Evolutionary conservation across 495 filamentous ascomycete genomes (phyloP), one percentile per base, ranked within the genome.

Genomic region (Pyrenula aspistea): DNA sequence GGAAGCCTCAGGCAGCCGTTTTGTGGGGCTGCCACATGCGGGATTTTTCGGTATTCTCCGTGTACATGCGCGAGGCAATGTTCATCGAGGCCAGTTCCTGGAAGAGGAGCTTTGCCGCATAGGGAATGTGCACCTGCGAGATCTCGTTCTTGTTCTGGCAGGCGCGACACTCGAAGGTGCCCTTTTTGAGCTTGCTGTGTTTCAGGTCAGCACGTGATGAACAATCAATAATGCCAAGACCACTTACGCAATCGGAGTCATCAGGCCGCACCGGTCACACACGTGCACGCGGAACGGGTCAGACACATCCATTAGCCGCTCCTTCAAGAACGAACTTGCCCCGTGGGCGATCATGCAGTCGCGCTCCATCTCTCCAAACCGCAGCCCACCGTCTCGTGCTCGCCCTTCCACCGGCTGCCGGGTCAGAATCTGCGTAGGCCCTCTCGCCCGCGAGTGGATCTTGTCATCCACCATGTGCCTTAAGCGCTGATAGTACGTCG

Each of bases 341-440:
- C 93, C 93, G 71, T 99, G 94, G 24, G 94, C 87, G 71, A 99
- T 97, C 94, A 99, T 97, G 73, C 93, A 99, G 81, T 99, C 93
- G 70, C 93, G 91, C 73, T 99, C 93, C 93, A 99, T 99, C 79
- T 99, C 93, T 82, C 93, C 93, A 80, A 99, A 99, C 65, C 93
- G 90, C 51, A 99, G 81, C 75, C 93, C 93, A 79, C 93, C 93
- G 70, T 99, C 93, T 75, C 93, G 80, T 0, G 93, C 94, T 77
- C 93, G 83, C 82, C 93, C 93, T 70, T 99, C 93, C 11, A 97
- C 92, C n/a, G 93, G 93, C 73, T 99, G 93, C 25, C 94, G 79
- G 0, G 93, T 99, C 69, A 99, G 78, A 62, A 99, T 99, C 77
- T 97, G 94, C 24, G 95, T 87, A 8, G 93, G 93, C 20, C 93